Evolutionary conservation across 1,284 basidiomycete genomes (phyloP), one percentile per base, ranked within the genome.

Genomic region (Ganoderma meredithae): DNA sequence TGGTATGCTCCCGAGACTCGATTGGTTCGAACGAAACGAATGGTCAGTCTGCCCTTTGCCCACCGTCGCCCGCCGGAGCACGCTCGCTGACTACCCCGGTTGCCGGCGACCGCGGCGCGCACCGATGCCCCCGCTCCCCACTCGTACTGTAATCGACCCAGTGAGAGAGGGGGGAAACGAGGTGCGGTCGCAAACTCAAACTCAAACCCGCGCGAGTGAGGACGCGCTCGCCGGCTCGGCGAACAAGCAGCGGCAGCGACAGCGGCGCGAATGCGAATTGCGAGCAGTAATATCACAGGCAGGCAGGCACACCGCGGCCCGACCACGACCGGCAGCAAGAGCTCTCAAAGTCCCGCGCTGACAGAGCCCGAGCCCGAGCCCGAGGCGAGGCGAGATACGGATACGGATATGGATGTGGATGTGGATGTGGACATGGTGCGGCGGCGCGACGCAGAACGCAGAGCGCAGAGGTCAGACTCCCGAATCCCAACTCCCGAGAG

Each of bases 31-130:
- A n/a, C 27, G 27, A 31, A 53, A 53, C n/a, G 55, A 58, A 47
- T 52, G 62, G 62, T 63, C 62, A 63, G 62, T 63, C 39, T 22
- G 27, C 22, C 33, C 47, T 63, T 49, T 25, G 49, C 62, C 49
- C 39, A 40, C 62, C 41, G 47, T 63, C 62, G 62, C 62, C 62
- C 49, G 43, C 49, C 62, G 62, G 49, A 39, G 41, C 62, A 22
- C 62, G 62, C 53, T 63, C 36, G 39, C 62, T 63, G 52, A 63
- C 62, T n/a, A n/a, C 25, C 39, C 62, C 47, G 36, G 62, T n/a
- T 41, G 39, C 17, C 44, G 31, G 43, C 36, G 60, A 49, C 44
- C 19, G 43, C 36, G 60, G 33, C 43, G 60, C 44, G 44, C 33
- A 27, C 60, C 33, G 22, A 49, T 25, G 22, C 19, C 58, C 19